Conservation (phyloP, 129 eudicot species). For the Artemisia tridentata region DNA sequence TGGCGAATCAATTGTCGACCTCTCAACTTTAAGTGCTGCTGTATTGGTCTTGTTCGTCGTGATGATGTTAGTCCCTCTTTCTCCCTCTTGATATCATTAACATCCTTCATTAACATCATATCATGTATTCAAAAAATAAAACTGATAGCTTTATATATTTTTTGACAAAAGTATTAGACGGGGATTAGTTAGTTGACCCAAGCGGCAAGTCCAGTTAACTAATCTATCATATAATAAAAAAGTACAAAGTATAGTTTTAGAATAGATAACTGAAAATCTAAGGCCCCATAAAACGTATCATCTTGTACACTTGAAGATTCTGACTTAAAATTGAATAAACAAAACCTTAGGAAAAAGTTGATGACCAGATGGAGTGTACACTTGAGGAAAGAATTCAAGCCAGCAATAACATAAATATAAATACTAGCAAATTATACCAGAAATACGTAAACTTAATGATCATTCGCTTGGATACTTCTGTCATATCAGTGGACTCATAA, state of each 20-base stretch:
- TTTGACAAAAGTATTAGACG: too few species aligned
- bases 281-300: too few species aligned
- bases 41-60: slow-evolving; percentile 10
- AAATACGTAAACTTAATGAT: not conserved
- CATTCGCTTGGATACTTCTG: not conserved
- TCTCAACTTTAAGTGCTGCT: slow-evolving; percentile 1
- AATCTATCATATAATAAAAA: too few species aligned
- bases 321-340: not conserved
- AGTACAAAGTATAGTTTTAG: too few species aligned
- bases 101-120: not conserved
- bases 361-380: not conserved
- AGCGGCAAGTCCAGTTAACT: too few species aligned
- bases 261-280: too few species aligned
- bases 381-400: too few species aligned
- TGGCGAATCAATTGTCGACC: slow-evolving; percentile 14
- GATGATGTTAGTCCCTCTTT: slow-evolving; percentile 22
- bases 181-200: too few species aligned
- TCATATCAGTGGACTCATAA: not conserved
- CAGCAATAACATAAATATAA: not conserved
- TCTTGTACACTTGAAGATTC: not conserved
- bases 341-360: not conserved
- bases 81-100: not conserved
- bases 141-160: too few species aligned
- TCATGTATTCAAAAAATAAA: too few species aligned
- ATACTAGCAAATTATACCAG: not conserved